Evolutionary conservation across 2,329 filamentous ascomycete species (phyloP), one percentile per base, ranked within the genome.

Genomic region (Cercospora sp.): DNA sequence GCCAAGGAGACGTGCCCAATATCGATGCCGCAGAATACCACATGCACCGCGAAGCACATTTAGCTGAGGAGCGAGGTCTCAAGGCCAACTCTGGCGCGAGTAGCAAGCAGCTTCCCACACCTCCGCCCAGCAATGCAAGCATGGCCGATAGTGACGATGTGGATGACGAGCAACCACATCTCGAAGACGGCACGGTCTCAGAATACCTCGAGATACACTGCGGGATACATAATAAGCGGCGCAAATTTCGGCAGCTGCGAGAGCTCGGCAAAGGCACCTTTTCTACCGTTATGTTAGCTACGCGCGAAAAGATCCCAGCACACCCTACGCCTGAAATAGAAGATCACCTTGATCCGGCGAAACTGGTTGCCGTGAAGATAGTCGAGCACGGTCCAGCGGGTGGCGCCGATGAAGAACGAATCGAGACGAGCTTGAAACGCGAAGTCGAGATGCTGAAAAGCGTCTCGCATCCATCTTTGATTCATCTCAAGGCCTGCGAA

Each of bases 331-430:
- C 77, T 70, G 80, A 79, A 77, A 76, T 83, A 75, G 83, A 85
- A 77, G 77, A 80, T 48, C 70, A 77, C 68, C 84, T 88, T 59
- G 84, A 91, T 70, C 88, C 89, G n/a, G 91, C 90, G 75, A 92
- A 91, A 63, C 83, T 99, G 13, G 95, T 98, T 3, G 95, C 95
- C 1, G 89, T 99, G 77, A 99, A 99, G 80, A 89, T 99, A 55
- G 94, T 96, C 77, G 93, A 97, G 79, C 93, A 97, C 80, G 95
- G 94, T 3, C 94, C 95, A 1, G 92, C 92, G 26, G 95, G 95
- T 63, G 94, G 94, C 57, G 94, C 94, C 3, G 95, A 95, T 60
- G 93, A 97, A 78, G 92, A 97, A 74, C 89, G 95, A 45, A 90
- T 98, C 69, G 94, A 97, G 80, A 92, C 95, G 80, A 96, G 93